Percentiles rank a stretch among this genome's conserved stretches.
These are phyloP conservation scores for Phytophthora quininea DNA, from an alignment of 352 stramenopile genomes.

Conservation along the genomic window DNA sequence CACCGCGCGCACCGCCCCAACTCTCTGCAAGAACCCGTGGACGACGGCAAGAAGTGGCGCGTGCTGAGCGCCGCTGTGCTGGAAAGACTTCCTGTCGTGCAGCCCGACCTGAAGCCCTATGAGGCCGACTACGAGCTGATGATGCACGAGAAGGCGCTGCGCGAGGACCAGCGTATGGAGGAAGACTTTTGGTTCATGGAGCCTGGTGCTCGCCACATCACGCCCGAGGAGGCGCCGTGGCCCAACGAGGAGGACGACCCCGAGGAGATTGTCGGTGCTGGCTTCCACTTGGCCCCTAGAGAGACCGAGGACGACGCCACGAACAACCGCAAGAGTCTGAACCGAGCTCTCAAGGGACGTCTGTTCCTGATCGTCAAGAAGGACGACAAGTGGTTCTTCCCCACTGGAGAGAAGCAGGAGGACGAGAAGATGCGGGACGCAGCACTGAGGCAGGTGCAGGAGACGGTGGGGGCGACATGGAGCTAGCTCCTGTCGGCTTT, in stretches of 20 bases:
- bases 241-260: conserved; percentile 64
- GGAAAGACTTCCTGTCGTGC: conserved; percentile 76
- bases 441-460: conserved; percentile 62
- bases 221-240: conserved; percentile 73
- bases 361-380: conserved; percentile 83
- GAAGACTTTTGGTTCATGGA: conserved; percentile 90
- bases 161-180: conserved; percentile 77
- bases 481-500: conserved; percentile 66
- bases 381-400: conserved; percentile 73
- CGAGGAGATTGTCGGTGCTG: conserved; percentile 74
- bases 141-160: conserved; percentile 78
- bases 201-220: conserved; percentile 70
- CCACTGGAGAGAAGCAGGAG: conserved; percentile 58
- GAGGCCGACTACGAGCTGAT: conserved; percentile 77
- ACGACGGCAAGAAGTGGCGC: conserved; percentile 86
- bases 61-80: conserved; percentile 75
- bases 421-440: conserved; percentile 85
- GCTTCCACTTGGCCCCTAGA: conserved; percentile 76
- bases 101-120: conserved; percentile 78
- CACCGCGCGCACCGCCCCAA: conserved; percentile 61
- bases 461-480: conserved; percentile 54
- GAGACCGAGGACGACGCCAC: conserved; percentile 78
- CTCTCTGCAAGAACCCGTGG: conserved; percentile 51
- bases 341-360: conserved; percentile 81
- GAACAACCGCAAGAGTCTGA: conserved; percentile 88